These are phyloP conservation scores for Entonaema liquescens DNA, from an alignment of 495 filamentous ascomycete species.

Conservation along the genomic window DNA sequence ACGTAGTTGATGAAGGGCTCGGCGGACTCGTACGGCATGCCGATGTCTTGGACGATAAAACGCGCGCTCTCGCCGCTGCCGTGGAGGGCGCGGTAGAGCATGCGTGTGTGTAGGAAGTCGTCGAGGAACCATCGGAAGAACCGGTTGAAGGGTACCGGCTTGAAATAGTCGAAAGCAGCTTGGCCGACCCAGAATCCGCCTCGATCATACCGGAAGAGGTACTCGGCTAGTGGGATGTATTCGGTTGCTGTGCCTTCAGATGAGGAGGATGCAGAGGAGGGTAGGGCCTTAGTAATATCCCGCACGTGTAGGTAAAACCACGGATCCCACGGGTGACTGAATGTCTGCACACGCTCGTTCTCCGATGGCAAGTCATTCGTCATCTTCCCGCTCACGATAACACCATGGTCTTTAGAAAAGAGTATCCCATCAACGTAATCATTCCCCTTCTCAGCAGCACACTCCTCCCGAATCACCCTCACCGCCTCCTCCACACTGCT, in stretches of 20 bases:
- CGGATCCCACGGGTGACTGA: conserved; percentile 58
- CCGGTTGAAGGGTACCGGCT: conserved; percentile 61
- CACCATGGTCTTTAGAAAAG: conserved; percentile 60
- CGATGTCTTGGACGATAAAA: conserved; percentile 67
- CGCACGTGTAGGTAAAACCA: conserved; percentile 64
- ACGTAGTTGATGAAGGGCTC: conserved; percentile 64
- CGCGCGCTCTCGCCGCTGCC: conserved; percentile 61
- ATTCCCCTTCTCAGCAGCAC: conserved; percentile 35
- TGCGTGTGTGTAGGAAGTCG: conserved; percentile 70
- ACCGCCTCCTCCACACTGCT: conserved; percentile 55
- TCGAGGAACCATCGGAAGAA: conserved; percentile 67
- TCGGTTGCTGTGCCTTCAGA: conserved; percentile 45
- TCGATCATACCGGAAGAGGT: conserved; percentile 67
- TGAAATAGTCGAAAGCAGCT: conserved; percentile 64
- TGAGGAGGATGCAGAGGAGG: conserved; percentile 23
- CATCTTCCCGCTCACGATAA: conserved; percentile 61
- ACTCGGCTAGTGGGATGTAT: conserved; percentile 61
- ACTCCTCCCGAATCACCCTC: conserved; percentile 44
- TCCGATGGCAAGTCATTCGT: conserved; percentile 50
- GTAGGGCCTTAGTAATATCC: conserved; percentile 41
- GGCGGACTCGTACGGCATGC: conserved; percentile 60
- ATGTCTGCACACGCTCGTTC: conserved; percentile 48
- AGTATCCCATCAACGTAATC: conserved; percentile 61
- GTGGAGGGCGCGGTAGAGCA: conserved; percentile 69
- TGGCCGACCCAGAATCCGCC: conserved; percentile 68